phyloP scores from a whole-genome alignment of 371 early-diverging fungal genomes.

The Rhizopus microsporus region DNA sequence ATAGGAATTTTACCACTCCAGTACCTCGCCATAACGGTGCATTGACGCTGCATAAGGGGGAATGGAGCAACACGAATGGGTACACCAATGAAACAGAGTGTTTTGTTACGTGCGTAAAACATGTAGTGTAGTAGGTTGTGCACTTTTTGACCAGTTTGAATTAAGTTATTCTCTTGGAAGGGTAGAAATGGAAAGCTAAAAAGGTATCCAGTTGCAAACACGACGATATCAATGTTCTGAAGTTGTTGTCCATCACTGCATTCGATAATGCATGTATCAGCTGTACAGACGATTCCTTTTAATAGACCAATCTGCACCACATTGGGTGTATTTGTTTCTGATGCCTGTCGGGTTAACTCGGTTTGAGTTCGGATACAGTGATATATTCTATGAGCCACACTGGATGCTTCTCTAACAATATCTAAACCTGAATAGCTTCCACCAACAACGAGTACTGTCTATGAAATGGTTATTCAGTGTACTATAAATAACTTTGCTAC shows the following conservation, averaged over 20 bases:
- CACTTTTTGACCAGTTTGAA: constrained; percentile 48
- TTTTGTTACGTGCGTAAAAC: constrained; percentile 55
- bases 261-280: constrained; percentile 15
- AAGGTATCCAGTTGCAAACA: constrained; percentile 67
- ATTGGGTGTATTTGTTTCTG: constrained; percentile 11
- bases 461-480: not conserved
- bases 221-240: constrained; percentile 40
- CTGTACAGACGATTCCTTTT: not conserved
- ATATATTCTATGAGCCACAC: constrained; percentile 38
- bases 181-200: constrained; percentile 59
- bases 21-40: constrained; percentile 46
- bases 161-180: constrained; percentile 24
- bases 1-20: constrained; percentile 42
- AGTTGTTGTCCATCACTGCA: constrained; percentile 41
- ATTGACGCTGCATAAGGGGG: constrained; percentile 58
- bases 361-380: constrained; percentile 44
- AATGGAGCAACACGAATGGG: constrained; percentile 60
- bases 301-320: constrained; percentile 24
- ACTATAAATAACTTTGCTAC: not conserved
- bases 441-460: constrained; percentile 54
- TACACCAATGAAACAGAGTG: constrained; percentile 56
- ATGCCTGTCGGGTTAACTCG: constrained; percentile 20
- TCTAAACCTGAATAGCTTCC: constrained; percentile 54
- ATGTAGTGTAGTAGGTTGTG: constrained; percentile 46
- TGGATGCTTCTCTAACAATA: constrained; percentile 51